Conservation (phyloP, 2,329 filamentous ascomycete genomes). For the Hymenoscyphus occultus region DNA sequence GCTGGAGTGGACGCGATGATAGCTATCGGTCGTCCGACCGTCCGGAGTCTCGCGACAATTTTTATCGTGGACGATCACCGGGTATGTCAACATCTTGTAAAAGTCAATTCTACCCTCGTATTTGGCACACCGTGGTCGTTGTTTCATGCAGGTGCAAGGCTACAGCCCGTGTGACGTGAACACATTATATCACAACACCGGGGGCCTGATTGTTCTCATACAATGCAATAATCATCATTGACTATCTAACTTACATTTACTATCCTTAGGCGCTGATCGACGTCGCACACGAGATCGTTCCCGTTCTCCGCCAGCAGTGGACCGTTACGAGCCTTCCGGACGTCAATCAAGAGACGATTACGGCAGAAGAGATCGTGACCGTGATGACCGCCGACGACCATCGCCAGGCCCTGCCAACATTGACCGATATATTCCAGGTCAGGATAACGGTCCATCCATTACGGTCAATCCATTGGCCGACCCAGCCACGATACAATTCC, state of each 20-base stretch:
- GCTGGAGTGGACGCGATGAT: constrained; percentile 36
- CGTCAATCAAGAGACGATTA: constrained; percentile 65
- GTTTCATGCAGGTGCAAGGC: constrained; percentile 19
- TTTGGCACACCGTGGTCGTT: background rate
- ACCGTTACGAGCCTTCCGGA: constrained; percentile 71
- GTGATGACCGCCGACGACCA: constrained; percentile 61
- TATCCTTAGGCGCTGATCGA: constrained; percentile 51
- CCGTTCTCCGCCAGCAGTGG: constrained; percentile 66
- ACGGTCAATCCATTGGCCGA: constrained; percentile 67
- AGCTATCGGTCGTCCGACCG: constrained; percentile 31
- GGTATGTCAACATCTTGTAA: constrained; percentile 49
- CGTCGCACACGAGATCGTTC: constrained; percentile 57
- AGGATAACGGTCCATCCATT: constrained; percentile 52
- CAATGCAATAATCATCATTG: background rate
- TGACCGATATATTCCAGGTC: constrained; percentile 79
- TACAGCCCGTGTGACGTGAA: constrained; percentile 3
- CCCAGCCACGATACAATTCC: constrained; percentile 69
- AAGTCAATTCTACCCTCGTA: background rate
- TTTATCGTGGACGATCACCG: constrained; percentile 67
- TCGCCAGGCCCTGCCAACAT: constrained; percentile 66
- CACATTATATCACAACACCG: background rate
- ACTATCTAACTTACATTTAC: constrained; percentile 23
- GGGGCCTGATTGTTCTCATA: background rate
- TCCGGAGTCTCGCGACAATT: constrained; percentile 53
- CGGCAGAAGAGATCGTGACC: constrained; percentile 39